A percentile compares a stretch with the other conserved stretches of the same genome.
Evolutionary conservation across 2,329 filamentous ascomycete genomes (phyloP).

Genomic region (Orbilia brochopaga): DNA sequence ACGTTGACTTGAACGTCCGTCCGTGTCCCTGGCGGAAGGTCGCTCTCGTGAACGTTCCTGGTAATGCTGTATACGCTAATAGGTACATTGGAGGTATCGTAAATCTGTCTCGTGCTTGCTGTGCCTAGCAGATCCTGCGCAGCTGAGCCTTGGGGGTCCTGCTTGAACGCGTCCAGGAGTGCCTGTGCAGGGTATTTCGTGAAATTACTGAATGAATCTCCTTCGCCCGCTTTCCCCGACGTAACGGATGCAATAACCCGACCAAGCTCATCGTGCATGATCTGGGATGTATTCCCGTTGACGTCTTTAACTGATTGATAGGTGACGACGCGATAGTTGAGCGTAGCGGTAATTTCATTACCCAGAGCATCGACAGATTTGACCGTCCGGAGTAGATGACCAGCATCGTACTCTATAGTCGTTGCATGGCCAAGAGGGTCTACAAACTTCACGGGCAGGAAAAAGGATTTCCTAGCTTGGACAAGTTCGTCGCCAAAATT

Average conservation of each 20-base stretch:
- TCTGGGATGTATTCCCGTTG: background rate
- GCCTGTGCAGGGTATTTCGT: constrained; percentile 1
- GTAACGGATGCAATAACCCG: background rate
- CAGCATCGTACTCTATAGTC: constrained; percentile 5
- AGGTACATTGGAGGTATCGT: constrained; percentile 2
- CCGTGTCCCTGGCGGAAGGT: background rate
- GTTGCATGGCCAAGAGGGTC: constrained; percentile 3
- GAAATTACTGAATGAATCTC: constrained; percentile 1
- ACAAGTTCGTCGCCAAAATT: background rate
- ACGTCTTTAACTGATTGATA: background rate
- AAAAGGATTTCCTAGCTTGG: background rate
- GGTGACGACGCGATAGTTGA: background rate
- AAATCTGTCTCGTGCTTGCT: background rate
- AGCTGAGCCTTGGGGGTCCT: constrained; percentile 4
- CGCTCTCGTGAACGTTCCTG: background rate
- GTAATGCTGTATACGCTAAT: background rate
- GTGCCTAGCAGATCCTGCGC: constrained; percentile 8
- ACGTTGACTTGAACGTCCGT: constrained; percentile 5
- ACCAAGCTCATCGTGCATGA: background rate
- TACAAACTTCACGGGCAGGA: constrained; percentile 2
- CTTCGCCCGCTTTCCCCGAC: background rate
- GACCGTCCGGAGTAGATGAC: background rate
- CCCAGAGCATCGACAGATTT: constrained; percentile 4
- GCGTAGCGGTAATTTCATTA: background rate
- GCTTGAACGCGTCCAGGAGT: background rate